Conservation (phyloP, 495 filamentous ascomycete species). For the Penicillium alfredii region DNA sequence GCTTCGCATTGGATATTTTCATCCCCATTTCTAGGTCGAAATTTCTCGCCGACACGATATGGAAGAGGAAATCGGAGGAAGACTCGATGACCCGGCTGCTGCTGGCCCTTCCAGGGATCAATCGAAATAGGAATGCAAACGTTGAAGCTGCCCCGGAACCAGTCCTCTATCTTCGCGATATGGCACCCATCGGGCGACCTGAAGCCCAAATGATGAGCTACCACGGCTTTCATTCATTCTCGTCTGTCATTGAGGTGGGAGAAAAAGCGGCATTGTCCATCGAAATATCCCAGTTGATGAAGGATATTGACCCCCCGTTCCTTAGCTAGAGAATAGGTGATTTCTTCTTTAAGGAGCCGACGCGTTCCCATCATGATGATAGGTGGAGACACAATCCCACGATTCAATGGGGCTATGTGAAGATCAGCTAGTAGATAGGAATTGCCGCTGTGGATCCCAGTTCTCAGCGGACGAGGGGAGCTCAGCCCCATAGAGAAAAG, state of each 20-base stretch:
- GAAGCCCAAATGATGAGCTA: conserved; percentile 22
- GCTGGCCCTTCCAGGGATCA: conserved; percentile 11
- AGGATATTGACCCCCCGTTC: no score
- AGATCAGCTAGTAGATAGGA: no score
- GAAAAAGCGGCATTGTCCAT: conserved; percentile 10
- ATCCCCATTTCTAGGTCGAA: conserved; percentile 23
- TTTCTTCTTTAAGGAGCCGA: no score
- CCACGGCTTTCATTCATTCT: conserved; percentile 12
- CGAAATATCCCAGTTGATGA: conserved; percentile 14
- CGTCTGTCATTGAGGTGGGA: conserved; percentile 7
- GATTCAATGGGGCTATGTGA: no score
- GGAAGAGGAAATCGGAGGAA: conserved; percentile 30
- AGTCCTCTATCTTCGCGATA: conserved; percentile 18
- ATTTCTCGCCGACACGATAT: conserved; percentile 27
- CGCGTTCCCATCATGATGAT: no score
- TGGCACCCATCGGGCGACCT: conserved; percentile 5
- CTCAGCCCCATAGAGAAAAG: no score
- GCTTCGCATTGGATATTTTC: conserved; percentile 31
- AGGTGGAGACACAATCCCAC: no score
- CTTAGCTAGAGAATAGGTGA: no score
- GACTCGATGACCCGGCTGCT: conserved; percentile 7
- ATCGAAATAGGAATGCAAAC: conserved; percentile 26
- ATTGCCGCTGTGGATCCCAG: no score
- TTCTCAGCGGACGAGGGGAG: no score
- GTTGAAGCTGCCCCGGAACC: conserved; percentile 31